Conservation (phyloP, 352 stramenopile genomes). For the Plasmopara muralis region DNA sequence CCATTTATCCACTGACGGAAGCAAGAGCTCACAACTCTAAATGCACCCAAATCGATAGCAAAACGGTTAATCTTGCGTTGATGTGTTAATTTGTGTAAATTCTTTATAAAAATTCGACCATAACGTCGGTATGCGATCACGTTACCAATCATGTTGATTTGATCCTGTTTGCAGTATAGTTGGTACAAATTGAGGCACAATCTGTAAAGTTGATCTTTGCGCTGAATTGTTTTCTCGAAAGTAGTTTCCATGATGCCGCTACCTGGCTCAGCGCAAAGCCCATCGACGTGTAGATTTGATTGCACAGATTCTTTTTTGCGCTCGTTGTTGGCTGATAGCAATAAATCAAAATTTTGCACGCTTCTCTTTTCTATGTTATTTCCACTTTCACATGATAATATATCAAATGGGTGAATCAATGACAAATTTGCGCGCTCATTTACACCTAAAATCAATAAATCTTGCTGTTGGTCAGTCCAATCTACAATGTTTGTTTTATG, state of each 20-base stretch:
- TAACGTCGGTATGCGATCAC: constrained; percentile 45
- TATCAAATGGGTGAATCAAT: constrained; percentile 7
- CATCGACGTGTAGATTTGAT: constrained; percentile 1
- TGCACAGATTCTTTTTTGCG: neutral
- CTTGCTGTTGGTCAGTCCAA: constrained; percentile 7
- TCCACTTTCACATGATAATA: constrained; percentile 5
- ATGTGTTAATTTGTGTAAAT: constrained; percentile 19
- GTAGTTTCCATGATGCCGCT: constrained; percentile 52
- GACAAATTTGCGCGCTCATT: neutral
- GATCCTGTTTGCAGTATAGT: constrained; percentile 49
- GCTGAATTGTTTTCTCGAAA: constrained; percentile 44
- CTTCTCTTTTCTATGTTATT: neutral
- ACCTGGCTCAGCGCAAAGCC: constrained; percentile 6
- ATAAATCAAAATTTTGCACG: constrained; percentile 4
- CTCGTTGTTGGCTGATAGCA: constrained; percentile 7
- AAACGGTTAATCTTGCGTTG: constrained; percentile 42
- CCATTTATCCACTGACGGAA: constrained; percentile 43
- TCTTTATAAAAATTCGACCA: constrained; percentile 30
- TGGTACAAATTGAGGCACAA: constrained; percentile 48
- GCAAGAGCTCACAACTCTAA: constrained; percentile 28
- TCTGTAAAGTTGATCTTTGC: constrained; percentile 54
- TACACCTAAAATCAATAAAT: constrained; percentile 4
- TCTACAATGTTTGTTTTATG: neutral
- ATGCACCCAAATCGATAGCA: constrained; percentile 42
- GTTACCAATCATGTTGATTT: constrained; percentile 43